Conservation (phyloP, 2,329 filamentous ascomycete genomes). For the Trichophaea hybrida region DNA sequence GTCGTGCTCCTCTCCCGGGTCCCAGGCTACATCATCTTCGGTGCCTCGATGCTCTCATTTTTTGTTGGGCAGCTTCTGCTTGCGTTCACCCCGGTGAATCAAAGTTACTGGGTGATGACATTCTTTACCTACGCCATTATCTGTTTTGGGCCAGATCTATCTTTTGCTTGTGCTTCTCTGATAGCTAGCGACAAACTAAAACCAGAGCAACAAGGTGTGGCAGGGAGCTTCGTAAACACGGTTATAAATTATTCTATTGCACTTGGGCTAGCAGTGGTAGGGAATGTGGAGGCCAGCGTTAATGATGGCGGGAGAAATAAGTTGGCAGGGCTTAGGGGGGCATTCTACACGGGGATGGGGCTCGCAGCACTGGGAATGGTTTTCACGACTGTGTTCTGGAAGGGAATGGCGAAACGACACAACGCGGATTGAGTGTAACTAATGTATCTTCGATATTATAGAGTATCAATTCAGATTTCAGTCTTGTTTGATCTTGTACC, state of each 20-base stretch:
- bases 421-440: neutral
- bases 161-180: constrained; percentile 26
- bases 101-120: constrained; percentile 19
- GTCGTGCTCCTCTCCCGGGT: constrained; percentile 18
- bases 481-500: no score
- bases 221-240: constrained; percentile 27
- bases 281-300: constrained; percentile 25
- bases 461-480: no score
- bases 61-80: constrained; percentile 17
- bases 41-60: constrained; percentile 17
- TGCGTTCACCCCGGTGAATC: constrained; percentile 16
- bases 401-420: constrained; percentile 9
- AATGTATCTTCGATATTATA: no score
- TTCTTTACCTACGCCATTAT: constrained; percentile 15
- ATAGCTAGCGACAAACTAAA: constrained; percentile 28
- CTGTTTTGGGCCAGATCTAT: constrained; percentile 24
- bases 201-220: constrained; percentile 27
- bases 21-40: constrained; percentile 18
- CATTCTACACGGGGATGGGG: constrained; percentile 26
- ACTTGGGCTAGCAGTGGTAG: constrained; percentile 26
- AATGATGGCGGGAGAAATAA: constrained; percentile 21
- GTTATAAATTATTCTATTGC: constrained; percentile 28
- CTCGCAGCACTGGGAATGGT: constrained; percentile 20
- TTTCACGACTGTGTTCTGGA: constrained; percentile 18
- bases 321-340: constrained; percentile 25